Conservation (phyloP, 2,329 filamentous ascomycete species). For the Colletotrichum camelliae region DNA sequence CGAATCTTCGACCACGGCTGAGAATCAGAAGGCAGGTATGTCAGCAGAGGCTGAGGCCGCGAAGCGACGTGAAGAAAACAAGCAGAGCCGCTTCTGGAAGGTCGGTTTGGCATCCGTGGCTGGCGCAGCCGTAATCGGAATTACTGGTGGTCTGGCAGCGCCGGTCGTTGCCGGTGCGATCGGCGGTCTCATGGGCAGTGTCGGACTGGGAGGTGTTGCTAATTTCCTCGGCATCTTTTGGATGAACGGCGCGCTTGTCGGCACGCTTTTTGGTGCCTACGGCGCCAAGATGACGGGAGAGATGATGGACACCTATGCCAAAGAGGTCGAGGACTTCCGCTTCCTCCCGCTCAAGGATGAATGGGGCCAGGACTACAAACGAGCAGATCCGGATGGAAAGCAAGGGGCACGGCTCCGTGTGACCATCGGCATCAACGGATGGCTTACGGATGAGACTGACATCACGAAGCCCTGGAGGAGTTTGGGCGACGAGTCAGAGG, state of each 20-base stretch:
- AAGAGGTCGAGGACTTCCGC: slow-evolving; percentile 80
- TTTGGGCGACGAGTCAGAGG: slow-evolving; percentile 73
- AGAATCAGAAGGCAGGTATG: slow-evolving; percentile 49
- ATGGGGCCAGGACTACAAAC: slow-evolving; percentile 37
- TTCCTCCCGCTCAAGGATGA: slow-evolving; percentile 75
- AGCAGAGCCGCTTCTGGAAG: slow-evolving; percentile 80
- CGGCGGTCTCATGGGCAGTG: slow-evolving; percentile 82
- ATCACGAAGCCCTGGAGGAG: slow-evolving; percentile 81
- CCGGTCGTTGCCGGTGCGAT: slow-evolving; percentile 87
- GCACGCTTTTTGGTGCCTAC: slow-evolving; percentile 87
- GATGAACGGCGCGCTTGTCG: slow-evolving; percentile 84
- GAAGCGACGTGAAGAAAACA: slow-evolving; percentile 74
- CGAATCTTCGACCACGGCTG: slow-evolving; percentile 60
- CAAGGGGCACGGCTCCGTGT: slow-evolving; percentile 68
- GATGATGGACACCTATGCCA: slow-evolving; percentile 88
- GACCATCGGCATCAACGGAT: slow-evolving; percentile 86
- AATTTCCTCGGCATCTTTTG: slow-evolving; percentile 87
- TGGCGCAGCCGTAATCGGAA: slow-evolving; percentile 87
- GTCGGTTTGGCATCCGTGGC: slow-evolving; percentile 88
- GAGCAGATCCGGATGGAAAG: slow-evolving; percentile 28
- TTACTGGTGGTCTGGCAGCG: slow-evolving; percentile 90
- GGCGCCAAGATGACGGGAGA: slow-evolving; percentile 80
- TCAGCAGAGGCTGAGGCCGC: slow-evolving; percentile 79
- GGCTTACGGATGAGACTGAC: slow-evolving; percentile 78
- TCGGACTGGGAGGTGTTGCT: slow-evolving; percentile 85